phyloP scores from a whole-genome alignment of 1,284 basidiomycete species.

The Chalciporus sp. region DNA sequence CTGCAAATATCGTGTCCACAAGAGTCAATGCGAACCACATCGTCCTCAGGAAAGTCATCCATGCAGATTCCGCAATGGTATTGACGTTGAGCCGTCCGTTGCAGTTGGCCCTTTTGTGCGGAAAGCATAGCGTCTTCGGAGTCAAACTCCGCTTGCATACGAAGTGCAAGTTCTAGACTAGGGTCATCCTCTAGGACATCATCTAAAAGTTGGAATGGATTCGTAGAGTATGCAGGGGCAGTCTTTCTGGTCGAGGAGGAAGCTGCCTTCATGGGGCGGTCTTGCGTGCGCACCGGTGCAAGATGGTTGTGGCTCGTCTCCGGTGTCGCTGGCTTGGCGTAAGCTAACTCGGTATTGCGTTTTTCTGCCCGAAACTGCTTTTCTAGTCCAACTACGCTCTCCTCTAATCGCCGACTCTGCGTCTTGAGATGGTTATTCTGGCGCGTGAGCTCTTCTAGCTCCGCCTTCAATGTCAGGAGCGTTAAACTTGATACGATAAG shows the following conservation, averaged over 20 bases:
- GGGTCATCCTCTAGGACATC: constrained; percentile 15
- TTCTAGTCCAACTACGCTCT: constrained; percentile 32
- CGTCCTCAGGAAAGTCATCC: constrained; percentile 49
- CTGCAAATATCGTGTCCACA: constrained; percentile 62
- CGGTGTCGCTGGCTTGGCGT: constrained; percentile 1
- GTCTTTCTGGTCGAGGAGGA: background rate
- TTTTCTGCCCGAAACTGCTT: constrained; percentile 24
- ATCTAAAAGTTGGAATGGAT: background rate
- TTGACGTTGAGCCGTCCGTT: constrained; percentile 23
- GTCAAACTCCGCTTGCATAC: constrained; percentile 48
- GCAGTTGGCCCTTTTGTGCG: constrained; percentile 39
- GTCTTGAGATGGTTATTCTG: constrained; percentile 33
- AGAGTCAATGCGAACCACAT: constrained; percentile 44
- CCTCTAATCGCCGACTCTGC: constrained; percentile 36
- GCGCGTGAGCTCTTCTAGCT: constrained; percentile 40
- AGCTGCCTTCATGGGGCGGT: background rate
- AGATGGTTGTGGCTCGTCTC: background rate
- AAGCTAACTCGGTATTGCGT: constrained; percentile 2
- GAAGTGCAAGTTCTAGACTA: constrained; percentile 30
- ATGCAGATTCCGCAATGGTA: constrained; percentile 64
- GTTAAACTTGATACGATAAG: constrained; percentile 51
- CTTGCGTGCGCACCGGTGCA: background rate
- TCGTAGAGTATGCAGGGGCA: background rate
- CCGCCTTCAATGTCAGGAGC: constrained; percentile 44
- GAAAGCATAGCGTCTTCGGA: constrained; percentile 45